Evolutionary conservation across 2,329 filamentous ascomycete species (phyloP), one percentile per base, ranked within the genome.

Genomic region (Blastomyces silverae): DNA sequence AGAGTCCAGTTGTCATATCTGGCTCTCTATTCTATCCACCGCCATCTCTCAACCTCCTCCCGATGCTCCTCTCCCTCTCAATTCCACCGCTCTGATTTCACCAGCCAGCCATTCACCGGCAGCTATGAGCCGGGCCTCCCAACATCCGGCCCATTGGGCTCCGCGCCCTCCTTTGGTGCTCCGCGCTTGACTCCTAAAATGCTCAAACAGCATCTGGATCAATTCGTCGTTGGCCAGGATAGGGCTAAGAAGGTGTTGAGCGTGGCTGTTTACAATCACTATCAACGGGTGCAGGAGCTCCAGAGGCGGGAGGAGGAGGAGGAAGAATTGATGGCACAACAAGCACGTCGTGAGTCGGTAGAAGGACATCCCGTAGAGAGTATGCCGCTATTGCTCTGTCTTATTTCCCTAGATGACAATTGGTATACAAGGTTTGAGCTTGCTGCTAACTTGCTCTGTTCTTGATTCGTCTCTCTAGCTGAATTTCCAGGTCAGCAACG

Each of bases 221-320:
- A 94, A 73, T 99, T 95, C 75, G 93, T 99, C 1, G 93, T 99
- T 3, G 94, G 93, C 52, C 94, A 99, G 77, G 91, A 97, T 69
- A 87, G 91, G 66, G 92, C 94, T 37, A 82, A 99, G 82, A 95
- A 96, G 77, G 90, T 92, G 17, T 87, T 97, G 68, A 94, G 91
- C 68, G 89, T 93, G 3, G 92, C 93, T 7, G 90, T 99, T 37
- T 97, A 96, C 80, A 97, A 97, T 73, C 94, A 99, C 75, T 97
- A 97, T 74, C 91, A 97, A 77, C 86, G 90, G 58, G 85, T 96
- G 66, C 87, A 92, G 71, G 87, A 89, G 76, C 73, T 89, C 31
- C 84, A 91, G 71, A 83, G 91, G 60, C 86, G 88, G 66, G 86
- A 94, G 69, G 87, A 92, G 64, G 92, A 96, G 71, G 86, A 90